Evolutionary conservation across 257 asterid genomes (phyloP), one percentile per base, ranked within the genome.

Genomic region (Echium plantagineum): DNA sequence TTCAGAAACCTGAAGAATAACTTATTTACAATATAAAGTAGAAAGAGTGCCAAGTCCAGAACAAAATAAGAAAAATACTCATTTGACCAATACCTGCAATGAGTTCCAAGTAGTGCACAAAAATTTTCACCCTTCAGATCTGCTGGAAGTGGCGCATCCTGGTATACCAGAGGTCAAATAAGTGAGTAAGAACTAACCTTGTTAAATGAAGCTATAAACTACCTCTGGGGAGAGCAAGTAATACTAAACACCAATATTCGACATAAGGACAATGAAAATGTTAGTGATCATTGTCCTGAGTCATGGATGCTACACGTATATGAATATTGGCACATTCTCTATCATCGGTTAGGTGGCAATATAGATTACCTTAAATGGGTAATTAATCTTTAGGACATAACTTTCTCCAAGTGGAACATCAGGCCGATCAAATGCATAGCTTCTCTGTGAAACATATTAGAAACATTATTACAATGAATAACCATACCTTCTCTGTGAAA

Each of bases 71-170:
- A 13, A 53, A 21, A 28, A 5, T 16, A 52, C 57, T 53, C 9
- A 15, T 53, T 53, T 19, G 57, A 60, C 52, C n/a, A 35, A 63
- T 73, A 90, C 99, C 99, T 93, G 70, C 77, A 76, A 77, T 86
- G 89, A 75, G 99, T 93, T 76, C 99, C 99, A 60, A 89, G 82
- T 84, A 93, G 72, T 64, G 91, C 89, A 75, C 78, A 71, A 71
- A 86, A 89, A 66, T 76, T 67, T 58, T 77, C 81, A 65, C 99
- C 99, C 70, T 70, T 83, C 67, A 86, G 90, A 78, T 89, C 95
- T 72, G 88, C 79, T 62, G 99, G 97, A 55, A 93, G 94, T 3
- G 89, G 87, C 42, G 90, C 72, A 66, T 93, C 90, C 99, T 93
- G 77, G 49, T 57, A 74, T 69, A 63, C 69, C 52, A 67, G 63